Evolutionary conservation across 331 rosid genomes (phyloP).

Genomic region (Quercus lobata): DNA sequence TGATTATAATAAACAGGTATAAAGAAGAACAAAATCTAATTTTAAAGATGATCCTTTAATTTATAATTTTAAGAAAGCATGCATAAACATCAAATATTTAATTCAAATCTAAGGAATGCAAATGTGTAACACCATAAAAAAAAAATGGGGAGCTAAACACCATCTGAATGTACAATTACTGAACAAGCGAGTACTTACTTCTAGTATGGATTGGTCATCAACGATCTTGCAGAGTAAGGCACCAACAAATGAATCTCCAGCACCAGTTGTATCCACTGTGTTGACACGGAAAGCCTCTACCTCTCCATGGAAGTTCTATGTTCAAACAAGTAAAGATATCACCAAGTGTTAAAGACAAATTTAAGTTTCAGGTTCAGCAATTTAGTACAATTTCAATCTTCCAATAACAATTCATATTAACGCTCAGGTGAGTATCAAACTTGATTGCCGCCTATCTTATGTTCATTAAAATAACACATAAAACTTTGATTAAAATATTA

Average conservation of each 20-base stretch:
- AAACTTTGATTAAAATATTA: no score
- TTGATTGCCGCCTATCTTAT: not conserved
- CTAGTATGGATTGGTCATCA: conserved; percentile 78
- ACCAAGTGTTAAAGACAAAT: no score
- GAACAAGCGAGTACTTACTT: conserved; percentile 34
- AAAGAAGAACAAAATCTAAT: no score
- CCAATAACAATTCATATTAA: not conserved
- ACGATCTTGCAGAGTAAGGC: conserved; percentile 73
- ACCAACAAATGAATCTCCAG: conserved; percentile 89
- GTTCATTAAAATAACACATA: not conserved
- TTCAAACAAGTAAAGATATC: not conserved
- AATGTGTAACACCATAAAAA: no score
- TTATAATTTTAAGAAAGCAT: not conserved
- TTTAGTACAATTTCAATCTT: not conserved
- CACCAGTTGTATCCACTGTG: conserved; percentile 87
- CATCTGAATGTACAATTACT: no score
- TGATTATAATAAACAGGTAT: no score
- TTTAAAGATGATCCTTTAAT: no score
- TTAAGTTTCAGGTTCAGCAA: no score
- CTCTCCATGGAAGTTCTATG: conserved; percentile 69
- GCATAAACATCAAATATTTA: no score
- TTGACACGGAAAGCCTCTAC: conserved; percentile 72
- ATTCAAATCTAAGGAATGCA: not conserved
- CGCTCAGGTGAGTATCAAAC: not conserved
- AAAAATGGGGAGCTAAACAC: no score